Conservation (phyloP, 179 eudicot genomes). For the Monotropa hypopitys region DNA sequence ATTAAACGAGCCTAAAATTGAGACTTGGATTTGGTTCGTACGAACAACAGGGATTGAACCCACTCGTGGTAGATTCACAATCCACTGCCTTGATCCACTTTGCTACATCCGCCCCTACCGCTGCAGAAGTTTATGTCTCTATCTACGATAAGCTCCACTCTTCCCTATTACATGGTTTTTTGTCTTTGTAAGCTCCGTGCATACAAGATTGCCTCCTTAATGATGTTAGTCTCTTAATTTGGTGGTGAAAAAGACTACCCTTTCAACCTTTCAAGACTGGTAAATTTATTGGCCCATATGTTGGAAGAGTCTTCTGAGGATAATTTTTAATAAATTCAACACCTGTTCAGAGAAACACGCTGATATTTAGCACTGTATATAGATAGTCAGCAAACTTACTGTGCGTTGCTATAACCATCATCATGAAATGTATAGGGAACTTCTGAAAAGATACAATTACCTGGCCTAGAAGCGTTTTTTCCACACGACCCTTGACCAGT, state of each 20-base stretch:
- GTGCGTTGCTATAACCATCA: background rate
- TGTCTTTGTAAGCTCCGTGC: background rate
- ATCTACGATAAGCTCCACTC: no score
- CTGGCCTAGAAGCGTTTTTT: constrained; percentile 74
- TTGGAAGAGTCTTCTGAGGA: background rate
- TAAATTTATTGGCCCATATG: background rate
- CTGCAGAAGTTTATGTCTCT: no score
- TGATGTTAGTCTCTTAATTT: background rate
- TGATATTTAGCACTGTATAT: background rate
- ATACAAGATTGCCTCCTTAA: background rate
- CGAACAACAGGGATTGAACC: no score
- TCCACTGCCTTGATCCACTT: no score
- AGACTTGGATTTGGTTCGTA: no score
- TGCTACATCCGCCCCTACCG: no score
- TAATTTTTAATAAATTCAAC: background rate
- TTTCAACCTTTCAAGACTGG: background rate
- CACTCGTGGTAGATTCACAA: no score
- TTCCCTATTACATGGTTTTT: no score
- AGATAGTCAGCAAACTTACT: background rate
- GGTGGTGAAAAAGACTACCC: background rate
- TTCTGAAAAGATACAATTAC: constrained; percentile 21
- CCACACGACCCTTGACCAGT: constrained; percentile 57
- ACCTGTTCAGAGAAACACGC: background rate
- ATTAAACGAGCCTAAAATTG: no score
- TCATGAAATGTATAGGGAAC: constrained; percentile 7